phyloP scores from a whole-genome alignment of 345 rosid genomes.

The Bruguiera parviflora region DNA sequence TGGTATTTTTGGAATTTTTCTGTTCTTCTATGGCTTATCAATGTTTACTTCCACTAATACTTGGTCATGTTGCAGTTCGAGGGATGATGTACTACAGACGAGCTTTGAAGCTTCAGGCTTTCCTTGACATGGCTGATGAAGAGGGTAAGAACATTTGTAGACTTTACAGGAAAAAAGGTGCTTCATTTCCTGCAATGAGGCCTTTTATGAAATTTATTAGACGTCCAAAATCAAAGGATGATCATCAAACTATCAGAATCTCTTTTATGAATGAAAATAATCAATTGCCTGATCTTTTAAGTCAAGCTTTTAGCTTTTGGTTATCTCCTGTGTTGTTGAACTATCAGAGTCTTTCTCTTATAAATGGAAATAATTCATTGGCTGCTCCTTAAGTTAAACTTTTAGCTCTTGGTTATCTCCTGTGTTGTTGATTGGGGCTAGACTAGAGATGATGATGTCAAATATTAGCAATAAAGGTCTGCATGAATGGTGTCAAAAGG shows the following conservation, averaged over 20 bases:
- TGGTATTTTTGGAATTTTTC: constrained; percentile 42
- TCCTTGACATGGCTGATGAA: constrained; percentile 96
- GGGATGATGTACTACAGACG: constrained; percentile 99
- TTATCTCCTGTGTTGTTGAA: not conserved
- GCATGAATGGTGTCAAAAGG: not conserved
- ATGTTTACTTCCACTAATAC: constrained; percentile 18
- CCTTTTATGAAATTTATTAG: not conserved
- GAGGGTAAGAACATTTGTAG: constrained; percentile 41
- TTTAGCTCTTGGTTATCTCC: not conserved
- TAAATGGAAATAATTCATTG: not conserved
- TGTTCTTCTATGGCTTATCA: not conserved
- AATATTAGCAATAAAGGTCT: not conserved
- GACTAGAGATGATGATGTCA: not conserved
- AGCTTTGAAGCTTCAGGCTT: constrained; percentile 96
- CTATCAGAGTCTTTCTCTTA: not conserved
- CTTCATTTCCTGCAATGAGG: constrained; percentile 5
- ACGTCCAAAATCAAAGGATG: not conserved
- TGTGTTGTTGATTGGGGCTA: not conserved
- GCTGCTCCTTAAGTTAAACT: not conserved
- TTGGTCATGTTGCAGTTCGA: constrained; percentile 55
- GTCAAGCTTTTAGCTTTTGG: not conserved
- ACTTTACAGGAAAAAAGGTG: not conserved
- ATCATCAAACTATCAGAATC: not conserved
- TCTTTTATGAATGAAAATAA: not conserved
- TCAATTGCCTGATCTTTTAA: not conserved